Evolutionary conservation across 495 filamentous ascomycete species (phyloP).

Genomic region (Neurospora sp.): DNA sequence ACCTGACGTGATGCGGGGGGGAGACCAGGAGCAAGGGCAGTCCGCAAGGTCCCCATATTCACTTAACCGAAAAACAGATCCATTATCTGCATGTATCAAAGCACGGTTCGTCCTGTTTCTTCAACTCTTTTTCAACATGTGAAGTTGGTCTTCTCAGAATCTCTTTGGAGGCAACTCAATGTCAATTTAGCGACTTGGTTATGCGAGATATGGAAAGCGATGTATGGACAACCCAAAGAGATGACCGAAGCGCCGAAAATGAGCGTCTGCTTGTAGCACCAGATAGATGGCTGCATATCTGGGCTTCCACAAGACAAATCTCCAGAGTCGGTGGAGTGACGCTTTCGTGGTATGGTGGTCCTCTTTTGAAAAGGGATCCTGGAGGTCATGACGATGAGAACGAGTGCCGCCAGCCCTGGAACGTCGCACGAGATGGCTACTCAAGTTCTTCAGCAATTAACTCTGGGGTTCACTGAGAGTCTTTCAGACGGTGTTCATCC

Average conservation of each 20-base stretch:
- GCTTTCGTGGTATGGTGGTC: not conserved
- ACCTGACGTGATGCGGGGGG: not conserved
- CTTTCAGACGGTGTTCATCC: not conserved
- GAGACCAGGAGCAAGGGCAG: not conserved
- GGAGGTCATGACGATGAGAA: not conserved
- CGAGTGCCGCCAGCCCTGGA: not conserved
- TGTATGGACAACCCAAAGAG: not conserved
- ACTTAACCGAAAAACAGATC: not conserved
- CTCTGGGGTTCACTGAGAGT: not conserved
- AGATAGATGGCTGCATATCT: not conserved
- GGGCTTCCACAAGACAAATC: not conserved
- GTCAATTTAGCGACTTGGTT: not conserved
- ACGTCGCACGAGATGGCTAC: not conserved
- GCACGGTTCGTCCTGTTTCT: not conserved
- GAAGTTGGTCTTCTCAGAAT: not conserved
- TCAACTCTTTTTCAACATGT: not conserved
- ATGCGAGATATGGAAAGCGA: not conserved
- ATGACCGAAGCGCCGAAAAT: not conserved
- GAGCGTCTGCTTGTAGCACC: not conserved
- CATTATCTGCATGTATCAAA: not conserved
- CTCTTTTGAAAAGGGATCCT: not conserved
- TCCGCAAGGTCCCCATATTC: not conserved
- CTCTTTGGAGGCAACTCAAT: not conserved
- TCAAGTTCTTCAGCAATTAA: not conserved
- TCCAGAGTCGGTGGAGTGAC: not conserved